Evolutionary conservation across 1,284 basidiomycete species (phyloP), one percentile per base, ranked within the genome.

Genomic region (Moesziomyces antarcticus): DNA sequence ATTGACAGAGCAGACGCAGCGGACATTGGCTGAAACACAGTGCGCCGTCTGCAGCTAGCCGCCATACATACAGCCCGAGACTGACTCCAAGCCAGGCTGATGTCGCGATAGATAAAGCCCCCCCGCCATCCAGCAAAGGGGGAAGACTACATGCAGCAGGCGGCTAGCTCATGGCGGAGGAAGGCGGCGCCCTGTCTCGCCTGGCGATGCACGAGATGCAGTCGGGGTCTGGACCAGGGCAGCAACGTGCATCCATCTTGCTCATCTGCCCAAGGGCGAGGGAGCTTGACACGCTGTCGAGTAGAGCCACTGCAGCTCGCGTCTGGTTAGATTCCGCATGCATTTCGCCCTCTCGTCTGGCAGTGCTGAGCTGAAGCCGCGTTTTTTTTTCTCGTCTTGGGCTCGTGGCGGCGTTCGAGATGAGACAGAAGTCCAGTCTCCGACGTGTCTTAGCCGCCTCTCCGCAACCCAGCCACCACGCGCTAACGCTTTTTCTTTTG

Each of bases 371-470:
- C 24, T 25, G 24, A 25, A 25, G 24, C 24, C 24, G 22, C n/a
- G 16, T n/a, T 14, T 40, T 21, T 49, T 35, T n/a, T 49, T 20
- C 10, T 35, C 25, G 2, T 18, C 3, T 13, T 49, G 3, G 47
- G 50, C 21, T 21, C 14, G 24, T 14, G 21, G 55, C 61, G 61
- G 61, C 55, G 55, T 64, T 55, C 53, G 55, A 64, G 45, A 44
- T 64, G 61, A 57, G 41, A 64, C 55, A 63, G 30, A 16, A 21
- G 20, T 65, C 56, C 56, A 58, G 62, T 30, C 62, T 58, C 56
- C 56, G 51, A 54, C 56, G 30, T 24, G 33, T 24, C n/a, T 18
- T 21, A 37, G 35, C 35, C 35, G 35, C 35, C 30, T 8, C 11
- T 30, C 30, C 30, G 24, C 30, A 30, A 30, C 30, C 35, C 35